Evolutionary conservation across 768 basidiomycete species (phyloP).

Genomic region (Suillus placidus): DNA sequence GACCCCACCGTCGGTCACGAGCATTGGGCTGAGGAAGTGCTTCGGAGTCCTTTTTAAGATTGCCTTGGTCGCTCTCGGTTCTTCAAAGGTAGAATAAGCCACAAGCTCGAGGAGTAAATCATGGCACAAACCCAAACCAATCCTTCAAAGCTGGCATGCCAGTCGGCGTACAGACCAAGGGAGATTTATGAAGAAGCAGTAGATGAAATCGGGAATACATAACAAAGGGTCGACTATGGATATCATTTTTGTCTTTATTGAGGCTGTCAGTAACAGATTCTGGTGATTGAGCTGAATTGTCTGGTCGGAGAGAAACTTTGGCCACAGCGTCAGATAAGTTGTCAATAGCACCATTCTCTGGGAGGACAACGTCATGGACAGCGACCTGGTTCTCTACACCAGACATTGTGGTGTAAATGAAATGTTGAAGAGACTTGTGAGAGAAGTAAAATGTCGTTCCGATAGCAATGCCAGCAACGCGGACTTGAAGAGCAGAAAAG

Average conservation of each 20-base stretch:
- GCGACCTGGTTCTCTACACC: slow-evolving; percentile 24
- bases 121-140: slow-evolving; percentile 79
- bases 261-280: slow-evolving; percentile 20
- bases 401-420: slow-evolving; percentile 35
- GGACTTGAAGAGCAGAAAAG: slow-evolving; percentile 15
- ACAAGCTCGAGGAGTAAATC: slow-evolving; percentile 19
- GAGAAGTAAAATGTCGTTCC: slow-evolving; percentile 10
- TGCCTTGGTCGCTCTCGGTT: slow-evolving; percentile 46
- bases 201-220: slow-evolving; percentile 74
- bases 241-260: slow-evolving; percentile 35
- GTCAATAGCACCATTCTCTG: slow-evolving; percentile 27
- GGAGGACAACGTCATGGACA: slow-evolving; percentile 4
- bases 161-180: slow-evolving; percentile 67
- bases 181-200: slow-evolving; percentile 71
- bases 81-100: slow-evolving; percentile 35
- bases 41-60: slow-evolving; percentile 67
- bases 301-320: slow-evolving; percentile 33
- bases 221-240: slow-evolving; percentile 45
- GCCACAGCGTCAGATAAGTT: slow-evolving; percentile 35
- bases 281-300: slow-evolving; percentile 16
- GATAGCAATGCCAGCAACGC: slow-evolving; percentile 18
- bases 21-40: slow-evolving; percentile 47
- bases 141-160: slow-evolving; percentile 83
- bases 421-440: slow-evolving; percentile 15
- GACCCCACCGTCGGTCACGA: slow-evolving; percentile 68